Evolutionary conservation across 2,329 filamentous ascomycete genomes (phyloP), one percentile per base, ranked within the genome.

Genomic region (Fusarium albosuccineum): DNA sequence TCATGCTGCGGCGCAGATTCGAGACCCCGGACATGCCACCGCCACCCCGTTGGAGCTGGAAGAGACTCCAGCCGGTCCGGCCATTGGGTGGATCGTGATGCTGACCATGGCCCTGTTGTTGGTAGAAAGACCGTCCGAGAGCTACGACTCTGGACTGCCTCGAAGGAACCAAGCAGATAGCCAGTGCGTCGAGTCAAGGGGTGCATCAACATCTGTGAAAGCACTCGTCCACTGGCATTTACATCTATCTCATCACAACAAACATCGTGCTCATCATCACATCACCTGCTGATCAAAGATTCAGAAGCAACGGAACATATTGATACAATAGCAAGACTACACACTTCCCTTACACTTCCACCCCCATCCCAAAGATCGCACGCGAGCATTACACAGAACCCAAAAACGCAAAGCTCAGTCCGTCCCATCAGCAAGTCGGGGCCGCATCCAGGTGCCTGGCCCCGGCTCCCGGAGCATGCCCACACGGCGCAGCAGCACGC

Each of bases 401-500:
- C 37, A 44, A 29, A 37, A 45, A 52, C 36, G n/a, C 8, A 27
- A 51, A 30, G 45, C 45, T 49, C 33, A 29, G 29, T 22, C 9
- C 44, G 27, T 22, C 48, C 44, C 30, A 44, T 46, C 34, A 44
- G 34, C 48, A 42, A 50, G 41, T 13, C 27, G 54, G 29, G 37
- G 39, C 51, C 44, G 22, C 52, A 53, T 50, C 26, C 27, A 39
- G 29, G 36, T 39, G 10, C 60, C 48, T 40, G 44, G 41, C 6
- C 36, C 40, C 26, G 16, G 39, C 37, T 26, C 41, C 45, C 26
- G 17, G n/a, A 53, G 37, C 8, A 26, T 34, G 52, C 37, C 44
- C 39, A 40, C 44, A 66, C 41, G 52, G 48, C 48, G 27, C 22
- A 36, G 37, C 30, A 45, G 42, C 36, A 34, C 40, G 52, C 48